Base-by-base conservation (phyloP, 2,329 filamentous ascomycete species). In the Nigrograna mackinnonii region DNA sequence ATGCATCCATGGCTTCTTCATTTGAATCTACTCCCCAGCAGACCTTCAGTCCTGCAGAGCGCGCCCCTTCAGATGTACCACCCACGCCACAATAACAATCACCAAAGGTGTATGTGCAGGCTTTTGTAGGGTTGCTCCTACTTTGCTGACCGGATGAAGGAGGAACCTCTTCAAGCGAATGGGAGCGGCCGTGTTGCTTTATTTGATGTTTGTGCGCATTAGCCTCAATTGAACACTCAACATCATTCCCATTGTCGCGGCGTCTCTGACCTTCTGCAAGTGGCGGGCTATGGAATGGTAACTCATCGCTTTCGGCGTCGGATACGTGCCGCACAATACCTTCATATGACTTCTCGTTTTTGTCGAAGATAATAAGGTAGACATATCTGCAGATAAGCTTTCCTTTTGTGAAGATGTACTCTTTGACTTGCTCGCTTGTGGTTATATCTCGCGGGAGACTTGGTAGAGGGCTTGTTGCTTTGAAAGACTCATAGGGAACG, bases 71-170 rank as follows among this genome's bases (percentile, higher is more conserved):
- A 5, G 54, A 57, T 0, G 50, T 47, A 18, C 58, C 58, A 14
- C 59, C 59, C n/a, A 36, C 41, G 2, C 59, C 57, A 20, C 55
- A 60, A 26, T 54, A 63, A 0, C 18, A 22, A 14, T 63, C 59
- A 0, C 41, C 54, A 16, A 56, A 52, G 0, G 37, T 48, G 4
- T 54, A 47, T 4, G 11, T 28, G 1, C 24, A 24, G 2, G n/a
- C 16, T 21, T 47, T 50, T 7, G 24, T 24, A 16, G 44, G 40
- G 12, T 13, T 12, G 9, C 11, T 13, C n/a, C n/a, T n/a, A 13
- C 13, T 12, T 17, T 17, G 31, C 11, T 13, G 11, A 11, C 18
- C 9, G 11, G 31, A 17, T 3, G 31, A 13, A 17, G 11, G 9
- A 33, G 20, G 38, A 39, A 44, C 5, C 20, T 37, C 14, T 36